These are phyloP conservation scores for Collybia sp. DNA, from an alignment of 768 basidiomycete species.

Conservation along the genomic window DNA sequence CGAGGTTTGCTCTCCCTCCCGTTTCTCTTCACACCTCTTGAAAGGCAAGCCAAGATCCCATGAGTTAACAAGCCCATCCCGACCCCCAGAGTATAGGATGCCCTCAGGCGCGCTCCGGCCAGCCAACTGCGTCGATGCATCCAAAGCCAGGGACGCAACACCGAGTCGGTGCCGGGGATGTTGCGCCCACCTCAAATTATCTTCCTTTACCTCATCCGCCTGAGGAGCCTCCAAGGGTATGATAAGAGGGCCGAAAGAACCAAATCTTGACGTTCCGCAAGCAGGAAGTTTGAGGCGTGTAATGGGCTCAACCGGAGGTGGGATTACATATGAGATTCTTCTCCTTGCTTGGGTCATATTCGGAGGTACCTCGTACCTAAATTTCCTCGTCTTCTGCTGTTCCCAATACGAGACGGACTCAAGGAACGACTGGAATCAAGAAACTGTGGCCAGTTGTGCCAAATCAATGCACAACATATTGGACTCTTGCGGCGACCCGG, in stretches of 20 bases:
- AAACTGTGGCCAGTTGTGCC: too few species aligned
- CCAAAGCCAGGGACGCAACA: constrained; percentile 82
- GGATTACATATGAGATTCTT: constrained; percentile 86
- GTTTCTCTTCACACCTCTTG: constrained; percentile 36
- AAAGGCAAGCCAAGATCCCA: constrained; percentile 80
- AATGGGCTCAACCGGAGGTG: constrained; percentile 57
- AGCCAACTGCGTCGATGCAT: constrained; percentile 73
- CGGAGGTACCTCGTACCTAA: too few species aligned
- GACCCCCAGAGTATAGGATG: constrained; percentile 84
- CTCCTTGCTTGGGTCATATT: constrained; percentile 46
- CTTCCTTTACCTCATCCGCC: constrained; percentile 17
- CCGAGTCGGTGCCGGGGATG: constrained; percentile 87
- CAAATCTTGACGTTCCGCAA: constrained; percentile 55
- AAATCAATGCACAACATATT: too few species aligned
- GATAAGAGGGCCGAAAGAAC: constrained; percentile 67
- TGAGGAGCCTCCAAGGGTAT: constrained; percentile 25
- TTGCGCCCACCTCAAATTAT: constrained; percentile 18
- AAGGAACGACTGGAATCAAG: too few species aligned
- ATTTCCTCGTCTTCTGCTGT: too few species aligned
- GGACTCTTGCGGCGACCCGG: too few species aligned
- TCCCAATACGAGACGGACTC: too few species aligned
- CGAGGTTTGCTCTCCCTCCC: constrained; percentile 3
- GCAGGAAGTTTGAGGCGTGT: constrained; percentile 72
- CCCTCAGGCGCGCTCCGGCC: constrained; percentile 70
- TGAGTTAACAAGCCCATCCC: constrained; percentile 83